Evolutionary conservation across 176 grass and related monocot species (phyloP), one percentile per base, ranked within the genome.

Genomic region (Aegilops tauschii): DNA sequence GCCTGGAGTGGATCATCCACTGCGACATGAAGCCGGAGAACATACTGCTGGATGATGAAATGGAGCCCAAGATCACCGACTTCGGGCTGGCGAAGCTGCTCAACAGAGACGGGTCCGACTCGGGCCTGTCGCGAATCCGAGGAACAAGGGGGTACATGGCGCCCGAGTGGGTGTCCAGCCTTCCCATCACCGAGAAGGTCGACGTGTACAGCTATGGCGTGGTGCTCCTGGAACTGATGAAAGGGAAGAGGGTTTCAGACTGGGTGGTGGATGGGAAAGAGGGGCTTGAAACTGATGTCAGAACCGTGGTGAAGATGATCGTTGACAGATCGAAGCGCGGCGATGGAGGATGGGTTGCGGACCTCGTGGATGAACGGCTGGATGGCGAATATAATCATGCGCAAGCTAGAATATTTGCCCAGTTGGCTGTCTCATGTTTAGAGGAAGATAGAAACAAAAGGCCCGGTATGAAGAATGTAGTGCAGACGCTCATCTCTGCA

Each of bases 11-110:
- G 63, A 81, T 81, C 79, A 81, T 81, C 40, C 79, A 81, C 17
- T 81, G 40, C 17, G 79, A 81, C 79, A 81, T 68, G 79, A 81
- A 81, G 42, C 63, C 63, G 0, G 63, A 81, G 42, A 81, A 81
- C 79, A 68, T 81, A 32, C 63, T 81, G 39, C 62, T 81, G 12
- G 63, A 76, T 18, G 40, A 50, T 32, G 79, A 67, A 31, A 67
- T 81, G 79, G 79, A 81, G 42, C 79, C 79, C 27, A 81, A 81
- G 63, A 81, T 81, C 42, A 81, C 79, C 40, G 79, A 81, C 79
- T 81, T 81, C 17, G 63, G 63, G 9, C 62, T 81, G 2, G 40
- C 79, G 1, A 81, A 81, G 63, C 62, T 81, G 16, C 40, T 81
- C 7, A 34, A 81, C 10, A 32, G 79, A 50, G 63, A 50, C 10